Percentiles rank a stretch among this genome's conserved stretches.
These are phyloP conservation scores for Mycosphaerella sp. DNA, from an alignment of 2,329 filamentous ascomycete genomes.

Conservation along the genomic window DNA sequence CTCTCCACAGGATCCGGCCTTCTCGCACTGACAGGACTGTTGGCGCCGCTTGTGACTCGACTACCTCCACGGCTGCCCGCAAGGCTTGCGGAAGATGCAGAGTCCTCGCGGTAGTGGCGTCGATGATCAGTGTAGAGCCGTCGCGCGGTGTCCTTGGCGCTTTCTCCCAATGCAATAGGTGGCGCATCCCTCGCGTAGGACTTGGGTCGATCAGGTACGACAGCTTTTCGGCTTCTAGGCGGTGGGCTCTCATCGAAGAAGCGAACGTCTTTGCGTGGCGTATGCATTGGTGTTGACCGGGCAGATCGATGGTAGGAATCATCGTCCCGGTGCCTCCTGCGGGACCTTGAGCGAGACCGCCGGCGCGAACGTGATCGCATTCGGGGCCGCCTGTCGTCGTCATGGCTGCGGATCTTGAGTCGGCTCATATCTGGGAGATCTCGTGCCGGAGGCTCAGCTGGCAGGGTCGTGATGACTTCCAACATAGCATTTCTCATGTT, in stretches of 20 bases:
- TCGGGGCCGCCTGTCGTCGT: not conserved
- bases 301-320: not conserved
- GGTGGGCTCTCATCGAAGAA: conserved; percentile 18
- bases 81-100: not conserved
- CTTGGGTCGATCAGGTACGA: conserved; percentile 13
- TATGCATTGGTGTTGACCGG: conserved; percentile 4
- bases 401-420: conserved; percentile 5
- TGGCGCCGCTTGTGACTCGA: conserved; percentile 1
- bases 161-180: conserved; percentile 17
- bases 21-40: not conserved
- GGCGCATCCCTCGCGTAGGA: conserved; percentile 17
- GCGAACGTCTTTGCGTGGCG: conserved; percentile 16
- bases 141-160: conserved; percentile 18
- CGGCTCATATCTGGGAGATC: conserved; percentile 11
- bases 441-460: conserved; percentile 4
- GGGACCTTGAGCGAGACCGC: conserved; percentile 4
- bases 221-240: conserved; percentile 2
- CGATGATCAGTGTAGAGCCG: conserved; percentile 12
- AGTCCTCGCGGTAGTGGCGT: conserved; percentile 1
- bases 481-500: conserved; percentile 13
- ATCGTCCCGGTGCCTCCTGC: not conserved
- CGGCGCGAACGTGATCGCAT: conserved; percentile 4
- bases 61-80: not conserved
- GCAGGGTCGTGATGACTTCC: conserved; percentile 3
- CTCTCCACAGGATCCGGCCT: not conserved